Base-by-base conservation (phyloP, 139 green algal genomes). In the Ettlia oleoabundans region DNA sequence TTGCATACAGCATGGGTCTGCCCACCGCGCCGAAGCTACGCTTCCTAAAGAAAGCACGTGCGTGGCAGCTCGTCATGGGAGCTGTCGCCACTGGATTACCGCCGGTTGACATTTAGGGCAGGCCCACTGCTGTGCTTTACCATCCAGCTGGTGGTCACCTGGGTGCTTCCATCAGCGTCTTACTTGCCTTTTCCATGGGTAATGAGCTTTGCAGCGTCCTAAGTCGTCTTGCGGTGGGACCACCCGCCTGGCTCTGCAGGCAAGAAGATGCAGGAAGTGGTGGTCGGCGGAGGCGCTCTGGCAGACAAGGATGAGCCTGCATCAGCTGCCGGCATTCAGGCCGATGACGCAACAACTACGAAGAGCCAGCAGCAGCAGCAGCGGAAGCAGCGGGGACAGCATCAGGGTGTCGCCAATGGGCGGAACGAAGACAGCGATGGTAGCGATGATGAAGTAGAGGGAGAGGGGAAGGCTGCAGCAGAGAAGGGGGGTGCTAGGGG, bases 1-100 rank as follows among this genome's bases (percentile, higher is more conserved):
- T 92, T 61, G 93, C 94, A 0, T 58, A 85, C 73, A 95, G 90
- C 63, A 68, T 98, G 64, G 96, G 96, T 22, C 90, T 99, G 67
- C 75, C 90, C 33, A 91, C 90, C 0, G 89, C 91, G 15, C 96
- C 96, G 21, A 91, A 92, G 78, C 88, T 98, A 68, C 92, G 94
- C 76, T 97, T 98, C 83, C 69, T 98, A 55, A 92, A 90, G 76
- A 6, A 10, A n/a, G 62, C n/a, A n/a, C n/a, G n/a, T n/a, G n/a
- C n/a, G n/a, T n/a, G n/a, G n/a, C n/a, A n/a, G n/a, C n/a, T n/a
- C n/a, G n/a, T n/a, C n/a, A n/a, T n/a, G n/a, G n/a, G n/a, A n/a
- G n/a, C n/a, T n/a, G n/a, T n/a, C n/a, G n/a, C n/a, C n/a, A n/a
- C n/a, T n/a, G n/a, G n/a, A n/a, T n/a, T n/a, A n/a, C n/a, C n/a